Percentiles rank a stretch among this genome's conserved stretches.
These are phyloP conservation scores for Monocercomonoides exilis DNA, from an alignment of 78 protist species.

Conservation along the genomic window DNA sequence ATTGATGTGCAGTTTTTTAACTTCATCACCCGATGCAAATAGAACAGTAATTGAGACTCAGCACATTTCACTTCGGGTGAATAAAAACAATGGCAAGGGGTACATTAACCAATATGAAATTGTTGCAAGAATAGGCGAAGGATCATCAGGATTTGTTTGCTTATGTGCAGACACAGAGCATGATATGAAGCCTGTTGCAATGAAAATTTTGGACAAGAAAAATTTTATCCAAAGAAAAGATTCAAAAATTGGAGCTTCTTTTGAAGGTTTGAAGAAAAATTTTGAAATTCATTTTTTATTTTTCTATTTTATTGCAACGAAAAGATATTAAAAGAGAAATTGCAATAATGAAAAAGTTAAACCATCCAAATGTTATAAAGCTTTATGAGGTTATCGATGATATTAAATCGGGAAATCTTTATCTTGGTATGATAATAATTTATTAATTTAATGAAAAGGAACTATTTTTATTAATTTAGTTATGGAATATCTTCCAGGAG, in stretches of 20 bases:
- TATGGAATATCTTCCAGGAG: background rate
- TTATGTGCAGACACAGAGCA: background rate
- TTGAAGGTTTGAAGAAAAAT: too few relatives aligned
- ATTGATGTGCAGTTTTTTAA: too few relatives aligned
- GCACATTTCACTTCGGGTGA: background rate
- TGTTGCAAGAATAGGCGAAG: background rate
- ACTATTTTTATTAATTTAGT: background rate
- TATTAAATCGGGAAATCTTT: conserved; percentile 34
- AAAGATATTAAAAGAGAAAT: conserved; percentile 46
- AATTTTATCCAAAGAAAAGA: background rate
- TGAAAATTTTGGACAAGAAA: background rate
- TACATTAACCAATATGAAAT: background rate
- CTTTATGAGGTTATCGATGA: conserved; percentile 74
- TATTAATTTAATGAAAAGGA: background rate
- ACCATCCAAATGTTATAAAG: conserved; percentile 61
- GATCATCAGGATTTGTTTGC: background rate
- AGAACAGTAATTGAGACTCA: background rate
- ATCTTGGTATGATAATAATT: conserved; percentile 32
- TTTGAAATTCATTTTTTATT: background rate
- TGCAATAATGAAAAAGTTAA: conserved; percentile 61
- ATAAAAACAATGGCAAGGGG: background rate
- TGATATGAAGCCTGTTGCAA: background rate
- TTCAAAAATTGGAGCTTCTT: background rate
- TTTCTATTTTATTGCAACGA: background rate
- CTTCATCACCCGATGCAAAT: background rate